Evolutionary conservation across 176 grass and related monocot genomes (phyloP), one percentile per base, ranked within the genome.

Genomic region (Musa beccarii): DNA sequence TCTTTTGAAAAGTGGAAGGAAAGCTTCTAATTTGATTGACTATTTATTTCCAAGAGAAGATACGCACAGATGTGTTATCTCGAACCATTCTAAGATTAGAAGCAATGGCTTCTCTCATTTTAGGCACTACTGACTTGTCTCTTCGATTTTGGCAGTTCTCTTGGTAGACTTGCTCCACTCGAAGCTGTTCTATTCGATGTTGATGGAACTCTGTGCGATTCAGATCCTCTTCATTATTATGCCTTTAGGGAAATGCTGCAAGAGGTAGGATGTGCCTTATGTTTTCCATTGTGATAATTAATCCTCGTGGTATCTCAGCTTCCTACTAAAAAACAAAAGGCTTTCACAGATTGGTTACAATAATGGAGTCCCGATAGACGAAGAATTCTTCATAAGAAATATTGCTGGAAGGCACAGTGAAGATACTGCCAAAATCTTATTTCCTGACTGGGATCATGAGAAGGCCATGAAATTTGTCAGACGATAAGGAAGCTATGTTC

Each of bases 161-260:
- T 98, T 1, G 66, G 75, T n/a, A 49, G 75, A 3, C 78, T 88
- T 4, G 84, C 87, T 79, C 86, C 94, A 7, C 72, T 98, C 13
- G 80, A 98, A 87, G 94, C 90, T 2, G 84, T 98, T 78, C 66
- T 98, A 1, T 91, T 98, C 21, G 94, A 98, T 82, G 90, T 98
- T n/a, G 94, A 98, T 34, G 94, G 90, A 25, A 98, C 94, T 7
- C 70, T 98, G 14, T 93, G 94, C 0, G 94, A 98, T 79, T 91
- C 90, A 3, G 94, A 98, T 19, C 94, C 94, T 68, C 84, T 98
- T 53, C 94, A 98, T 73, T 86, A 93, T 51, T 63, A 77, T 34
- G 94, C 94, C 21, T 98, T 93, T 68, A 82, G 88, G 23, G 94
- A 98, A 74, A 11, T 93, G 84, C 90, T 98, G 80, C 74, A 83